Conservation (phyloP, 2,329 filamentous ascomycete species). For the Pseudogymnoascus sp. region DNA sequence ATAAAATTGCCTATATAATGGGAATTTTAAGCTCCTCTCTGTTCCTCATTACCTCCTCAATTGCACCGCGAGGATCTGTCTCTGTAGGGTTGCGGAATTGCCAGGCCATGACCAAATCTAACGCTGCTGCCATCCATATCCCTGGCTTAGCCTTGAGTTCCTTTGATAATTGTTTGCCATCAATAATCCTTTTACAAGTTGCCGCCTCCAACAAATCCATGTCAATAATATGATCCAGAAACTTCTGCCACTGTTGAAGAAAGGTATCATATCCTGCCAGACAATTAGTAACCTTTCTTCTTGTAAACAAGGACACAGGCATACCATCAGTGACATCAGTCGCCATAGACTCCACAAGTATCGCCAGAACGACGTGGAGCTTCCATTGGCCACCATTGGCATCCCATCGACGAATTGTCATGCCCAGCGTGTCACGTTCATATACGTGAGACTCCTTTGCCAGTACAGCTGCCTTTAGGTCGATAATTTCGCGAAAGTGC, state of each 20-base stretch:
- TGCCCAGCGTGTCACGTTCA: slow-evolving; percentile 59
- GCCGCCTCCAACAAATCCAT: slow-evolving; percentile 51
- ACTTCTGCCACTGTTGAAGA: slow-evolving; percentile 43
- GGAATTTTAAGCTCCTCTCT: slow-evolving; percentile 45
- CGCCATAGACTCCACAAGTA: slow-evolving; percentile 55
- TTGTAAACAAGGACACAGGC: background rate
- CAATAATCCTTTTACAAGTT: slow-evolving; percentile 55
- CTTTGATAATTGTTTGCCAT: slow-evolving; percentile 65
- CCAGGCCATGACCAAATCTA: slow-evolving; percentile 79
- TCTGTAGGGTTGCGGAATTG: slow-evolving; percentile 71
- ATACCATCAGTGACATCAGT: slow-evolving; percentile 35
- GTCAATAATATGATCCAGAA: slow-evolving; percentile 46
- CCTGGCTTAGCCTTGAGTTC: slow-evolving; percentile 61
- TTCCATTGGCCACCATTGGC: slow-evolving; percentile 55
- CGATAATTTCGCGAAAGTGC: slow-evolving; percentile 56
- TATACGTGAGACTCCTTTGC: slow-evolving; percentile 37
- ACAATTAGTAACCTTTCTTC: slow-evolving; percentile 11
- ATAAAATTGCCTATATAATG: background rate
- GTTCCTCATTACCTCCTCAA: slow-evolving; percentile 50
- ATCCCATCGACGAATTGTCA: slow-evolving; percentile 69
- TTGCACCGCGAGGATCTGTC: slow-evolving; percentile 48
- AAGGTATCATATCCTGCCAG: slow-evolving; percentile 30
- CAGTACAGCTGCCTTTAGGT: slow-evolving; percentile 48
- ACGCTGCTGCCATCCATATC: slow-evolving; percentile 73
- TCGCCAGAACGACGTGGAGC: slow-evolving; percentile 58